These are phyloP conservation scores for Xylaria venustula DNA, from an alignment of 495 filamentous ascomycete species.

Conservation along the genomic window DNA sequence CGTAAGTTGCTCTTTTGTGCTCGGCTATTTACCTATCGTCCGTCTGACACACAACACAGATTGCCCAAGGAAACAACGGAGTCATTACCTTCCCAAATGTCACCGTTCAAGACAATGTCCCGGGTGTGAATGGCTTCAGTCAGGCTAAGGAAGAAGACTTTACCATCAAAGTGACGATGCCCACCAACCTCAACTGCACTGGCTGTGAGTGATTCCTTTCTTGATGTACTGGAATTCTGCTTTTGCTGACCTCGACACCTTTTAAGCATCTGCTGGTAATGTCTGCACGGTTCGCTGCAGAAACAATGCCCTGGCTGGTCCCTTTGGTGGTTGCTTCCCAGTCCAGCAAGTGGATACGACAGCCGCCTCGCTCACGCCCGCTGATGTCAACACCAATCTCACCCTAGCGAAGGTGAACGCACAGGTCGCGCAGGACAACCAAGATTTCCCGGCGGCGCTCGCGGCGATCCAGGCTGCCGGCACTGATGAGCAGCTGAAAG, in stretches of 20 bases:
- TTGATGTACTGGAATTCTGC: too few relatives aligned
- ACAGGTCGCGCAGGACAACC: constrained; percentile 33
- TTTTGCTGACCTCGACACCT: background rate
- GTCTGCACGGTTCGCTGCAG: constrained; percentile 58
- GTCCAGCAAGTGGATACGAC: constrained; percentile 43
- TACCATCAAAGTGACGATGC: constrained; percentile 47
- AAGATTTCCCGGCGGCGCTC: constrained; percentile 36
- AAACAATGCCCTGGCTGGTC: constrained; percentile 55
- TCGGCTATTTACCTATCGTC: background rate
- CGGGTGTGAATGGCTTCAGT: constrained; percentile 46
- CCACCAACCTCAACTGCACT: constrained; percentile 36
- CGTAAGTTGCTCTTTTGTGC: constrained; percentile 9
- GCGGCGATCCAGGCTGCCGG: constrained; percentile 22
- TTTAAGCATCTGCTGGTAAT: constrained; percentile 41
- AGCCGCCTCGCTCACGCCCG: constrained; percentile 32
- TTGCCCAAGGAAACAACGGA: constrained; percentile 36
- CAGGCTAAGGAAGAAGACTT: constrained; percentile 46
- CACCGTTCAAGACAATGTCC: constrained; percentile 44
- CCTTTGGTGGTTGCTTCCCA: constrained; percentile 53
- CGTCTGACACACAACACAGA: constrained; percentile 19
- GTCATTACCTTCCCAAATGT: constrained; percentile 42
- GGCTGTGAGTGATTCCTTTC: constrained; percentile 27
- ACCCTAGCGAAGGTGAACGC: constrained; percentile 24
- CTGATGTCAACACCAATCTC: constrained; percentile 31
- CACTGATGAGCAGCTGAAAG: background rate